Evolutionary conservation across 305 asterid species (phyloP), one percentile per base, ranked within the genome.

Genomic region (Ilex paraguariensis): DNA sequence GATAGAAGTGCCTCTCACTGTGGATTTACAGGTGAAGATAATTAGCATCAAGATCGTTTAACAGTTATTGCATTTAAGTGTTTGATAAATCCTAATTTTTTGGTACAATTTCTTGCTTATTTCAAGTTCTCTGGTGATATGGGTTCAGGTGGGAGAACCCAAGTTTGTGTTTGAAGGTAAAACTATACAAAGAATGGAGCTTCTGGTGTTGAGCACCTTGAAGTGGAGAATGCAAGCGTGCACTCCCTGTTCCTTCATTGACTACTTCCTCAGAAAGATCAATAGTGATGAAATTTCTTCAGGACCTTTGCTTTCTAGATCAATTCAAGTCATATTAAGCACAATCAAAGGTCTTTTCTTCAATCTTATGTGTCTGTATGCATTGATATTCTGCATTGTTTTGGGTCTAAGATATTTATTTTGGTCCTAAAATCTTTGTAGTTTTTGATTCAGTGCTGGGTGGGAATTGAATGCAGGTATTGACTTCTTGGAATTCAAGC

Each of bases 401-500:
- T 21, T 21, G 28, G 28, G 28, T 21, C 28, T 1, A 21, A 21
- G 28, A 21, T 21, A 21, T 21, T 21, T 21, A 21, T 40, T 13
- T 62, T 66, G 44, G 17, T 56, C 30, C 45, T 30, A 12, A 61
- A 54, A 13, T 30, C 13, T 51, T 0, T 21, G 13, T 3, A 10
- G 52, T 46, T 13, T 7, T 36, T 36, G 42, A 36, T 36, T 54
- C 62, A 70, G 57, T 62, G 33, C 48, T 67, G 64, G 73, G 72
- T 46, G 77, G 69, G 69, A 79, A 76, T 71, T 81, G 79, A 79
- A 80, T 77, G 90, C 82, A 85, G 91, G 84, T 72, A 77, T 83
- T 66, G 94, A 83, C 70, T 87, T 84, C 88, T 81, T 89, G 90
- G 89, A 87, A 66, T 89, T 81, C 84, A 84, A 70, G 84, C 81